phyloP scores from a whole-genome alignment of 257 asterid genomes.

The Capsicum pubescens region DNA sequence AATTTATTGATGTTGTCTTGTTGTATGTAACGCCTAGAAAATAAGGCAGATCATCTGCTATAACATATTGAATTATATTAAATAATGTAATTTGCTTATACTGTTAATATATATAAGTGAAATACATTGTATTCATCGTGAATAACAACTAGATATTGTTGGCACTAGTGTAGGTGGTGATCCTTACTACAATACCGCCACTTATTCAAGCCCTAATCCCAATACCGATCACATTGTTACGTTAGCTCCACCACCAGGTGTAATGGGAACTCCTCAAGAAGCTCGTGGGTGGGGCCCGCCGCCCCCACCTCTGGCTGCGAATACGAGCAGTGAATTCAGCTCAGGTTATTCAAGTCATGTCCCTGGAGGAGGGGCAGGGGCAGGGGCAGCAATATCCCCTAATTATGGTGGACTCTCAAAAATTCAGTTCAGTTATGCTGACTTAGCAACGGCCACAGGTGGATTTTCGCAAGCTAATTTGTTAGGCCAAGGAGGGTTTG shows the following conservation, averaged over 20 bases:
- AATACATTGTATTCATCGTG: neutral
- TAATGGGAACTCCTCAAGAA: conserved; percentile 45
- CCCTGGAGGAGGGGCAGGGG: neutral
- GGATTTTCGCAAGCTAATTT: conserved; percentile 26
- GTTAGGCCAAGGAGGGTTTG: conserved; percentile 33
- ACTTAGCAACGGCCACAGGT: conserved; percentile 14
- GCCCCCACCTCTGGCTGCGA: neutral
- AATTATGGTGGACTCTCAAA: conserved; percentile 26
- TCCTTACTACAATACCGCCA: conserved; percentile 39
- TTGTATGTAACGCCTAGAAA: neutral
- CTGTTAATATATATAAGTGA: neutral
- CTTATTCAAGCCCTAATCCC: conserved; percentile 30
- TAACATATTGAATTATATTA: neutral
- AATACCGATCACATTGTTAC: conserved; percentile 38
- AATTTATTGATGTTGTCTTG: neutral
- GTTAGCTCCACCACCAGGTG: conserved; percentile 53
- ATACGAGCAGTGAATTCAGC: conserved; percentile 25
- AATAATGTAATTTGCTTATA: no score
- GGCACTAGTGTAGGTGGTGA: conserved; percentile 40
- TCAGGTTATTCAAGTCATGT: conserved; percentile 24
- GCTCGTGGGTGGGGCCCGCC: neutral
- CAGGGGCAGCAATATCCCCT: neutral
- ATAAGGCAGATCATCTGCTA: neutral
- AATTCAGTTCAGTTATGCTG: conserved; percentile 28
- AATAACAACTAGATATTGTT: neutral